These are phyloP conservation scores for Trypanosoma platydactyli DNA, from an alignment of 208 protist genomes.

Conservation along the genomic window DNA sequence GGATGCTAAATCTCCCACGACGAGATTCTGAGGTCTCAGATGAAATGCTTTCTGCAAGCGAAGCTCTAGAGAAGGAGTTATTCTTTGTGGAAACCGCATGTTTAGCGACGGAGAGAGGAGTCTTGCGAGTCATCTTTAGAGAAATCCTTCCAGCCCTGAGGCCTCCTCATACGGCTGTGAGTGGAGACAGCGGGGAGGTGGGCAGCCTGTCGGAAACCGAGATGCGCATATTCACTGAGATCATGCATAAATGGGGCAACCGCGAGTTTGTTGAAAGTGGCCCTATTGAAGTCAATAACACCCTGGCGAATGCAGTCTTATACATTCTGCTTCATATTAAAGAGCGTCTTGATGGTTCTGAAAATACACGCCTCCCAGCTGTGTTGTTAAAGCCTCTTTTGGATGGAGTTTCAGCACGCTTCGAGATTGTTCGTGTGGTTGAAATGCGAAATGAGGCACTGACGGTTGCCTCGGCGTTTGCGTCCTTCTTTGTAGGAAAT, in stretches of 20 bases:
- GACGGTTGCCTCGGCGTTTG: constrained; percentile 35
- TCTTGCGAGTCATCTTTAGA: constrained; percentile 34
- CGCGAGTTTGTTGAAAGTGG: constrained; percentile 41
- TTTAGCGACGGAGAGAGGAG: constrained; percentile 19
- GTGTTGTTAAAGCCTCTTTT: constrained; percentile 40
- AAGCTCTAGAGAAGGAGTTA: constrained; percentile 20
- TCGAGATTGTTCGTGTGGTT: constrained; percentile 27
- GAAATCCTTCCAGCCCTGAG: constrained; percentile 22
- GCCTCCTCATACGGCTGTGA: background rate
- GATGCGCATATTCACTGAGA: constrained; percentile 20
- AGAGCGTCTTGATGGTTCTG: constrained; percentile 7
- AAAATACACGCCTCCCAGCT: constrained; percentile 28
- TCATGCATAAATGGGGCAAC: constrained; percentile 44
- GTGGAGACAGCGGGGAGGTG: background rate
- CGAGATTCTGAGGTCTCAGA: background rate
- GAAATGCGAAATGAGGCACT: constrained; percentile 28
- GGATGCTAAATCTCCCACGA: constrained; percentile 1
- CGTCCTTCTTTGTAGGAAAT: constrained; percentile 23
- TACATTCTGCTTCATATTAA: constrained; percentile 52
- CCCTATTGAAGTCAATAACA: constrained; percentile 36
- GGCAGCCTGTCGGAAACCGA: constrained; percentile 8
- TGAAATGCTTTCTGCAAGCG: background rate
- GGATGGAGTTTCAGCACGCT: constrained; percentile 44
- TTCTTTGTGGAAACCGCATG: constrained; percentile 14
- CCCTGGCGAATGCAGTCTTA: constrained; percentile 52